A percentile compares a stretch with the other conserved stretches of the same genome.
Evolutionary conservation across 2,329 filamentous ascomycete genomes (phyloP).

Genomic region (Diaporthe humulicola): DNA sequence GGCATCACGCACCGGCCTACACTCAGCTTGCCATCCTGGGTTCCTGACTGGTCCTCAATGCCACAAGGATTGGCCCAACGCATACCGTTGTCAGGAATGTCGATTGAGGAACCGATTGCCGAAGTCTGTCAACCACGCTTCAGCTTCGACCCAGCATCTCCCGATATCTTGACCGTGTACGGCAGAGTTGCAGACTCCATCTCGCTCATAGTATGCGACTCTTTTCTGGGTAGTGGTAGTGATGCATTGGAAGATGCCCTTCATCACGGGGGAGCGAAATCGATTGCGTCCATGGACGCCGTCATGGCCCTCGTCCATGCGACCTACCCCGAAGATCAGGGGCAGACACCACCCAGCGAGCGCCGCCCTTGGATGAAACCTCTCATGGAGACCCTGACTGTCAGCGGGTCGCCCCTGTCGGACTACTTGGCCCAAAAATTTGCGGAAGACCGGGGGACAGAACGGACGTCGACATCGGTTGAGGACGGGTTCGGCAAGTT

Average conservation of each 20-base stretch:
- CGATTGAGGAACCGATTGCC: not conserved
- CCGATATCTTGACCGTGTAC: not conserved
- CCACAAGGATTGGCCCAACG: not conserved
- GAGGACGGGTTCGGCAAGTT: not conserved
- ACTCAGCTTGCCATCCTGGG: not conserved
- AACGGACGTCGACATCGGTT: not conserved
- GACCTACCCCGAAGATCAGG: not conserved
- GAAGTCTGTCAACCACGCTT: not conserved
- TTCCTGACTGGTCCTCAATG: conserved; percentile 2
- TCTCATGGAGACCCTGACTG: not conserved
- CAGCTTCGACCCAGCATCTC: not conserved
- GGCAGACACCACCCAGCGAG: not conserved
- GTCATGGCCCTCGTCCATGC: not conserved
- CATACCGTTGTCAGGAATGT: not conserved
- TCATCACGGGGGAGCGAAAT: not conserved
- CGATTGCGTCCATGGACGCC: not conserved
- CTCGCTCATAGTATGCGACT: not conserved
- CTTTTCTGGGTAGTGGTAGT: not conserved
- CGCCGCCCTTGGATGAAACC: not conserved
- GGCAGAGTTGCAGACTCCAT: not conserved
- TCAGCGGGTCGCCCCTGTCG: not conserved
- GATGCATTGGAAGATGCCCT: no score
- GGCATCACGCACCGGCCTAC: not conserved
- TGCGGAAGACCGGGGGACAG: not conserved
- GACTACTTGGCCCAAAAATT: not conserved